phyloP scores from a whole-genome alignment of 2,329 filamentous ascomycete genomes.

The Neurospora sp. region DNA sequence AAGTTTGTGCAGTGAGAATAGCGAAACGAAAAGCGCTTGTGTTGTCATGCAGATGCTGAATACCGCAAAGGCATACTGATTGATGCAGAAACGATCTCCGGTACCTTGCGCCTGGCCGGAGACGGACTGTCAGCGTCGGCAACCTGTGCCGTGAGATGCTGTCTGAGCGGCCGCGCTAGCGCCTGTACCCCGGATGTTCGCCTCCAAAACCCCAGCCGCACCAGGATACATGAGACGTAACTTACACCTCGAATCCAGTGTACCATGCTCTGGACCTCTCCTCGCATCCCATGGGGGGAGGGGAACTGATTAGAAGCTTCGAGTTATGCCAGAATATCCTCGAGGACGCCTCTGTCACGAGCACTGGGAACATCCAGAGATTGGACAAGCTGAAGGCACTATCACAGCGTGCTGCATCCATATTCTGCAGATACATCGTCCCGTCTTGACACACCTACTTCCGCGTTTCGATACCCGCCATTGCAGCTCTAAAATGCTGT shows the following conservation, averaged over 20 bases:
- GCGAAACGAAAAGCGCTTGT: constrained; percentile 3
- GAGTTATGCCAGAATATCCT: neutral
- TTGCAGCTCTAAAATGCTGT: neutral
- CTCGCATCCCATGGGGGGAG: neutral
- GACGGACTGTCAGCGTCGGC: constrained; percentile 1
- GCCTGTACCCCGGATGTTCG: constrained; percentile 11
- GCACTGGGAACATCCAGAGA: neutral
- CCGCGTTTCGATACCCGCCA: neutral
- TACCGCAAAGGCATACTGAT: neutral
- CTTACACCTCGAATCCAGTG: neutral
- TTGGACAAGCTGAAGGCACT: neutral
- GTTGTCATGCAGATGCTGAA: constrained; percentile 10
- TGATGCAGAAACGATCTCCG: neutral
- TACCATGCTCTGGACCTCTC: neutral
- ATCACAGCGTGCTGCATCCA: neutral
- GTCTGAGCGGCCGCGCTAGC: constrained; percentile 12
- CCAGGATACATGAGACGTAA: constrained; percentile 17
- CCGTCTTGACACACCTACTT: neutral
- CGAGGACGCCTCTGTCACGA: neutral
- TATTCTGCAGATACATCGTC: neutral
- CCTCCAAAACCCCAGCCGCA: constrained; percentile 18
- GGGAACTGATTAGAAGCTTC: neutral
- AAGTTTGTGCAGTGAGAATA: constrained; percentile 3
- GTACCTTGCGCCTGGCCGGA: neutral
- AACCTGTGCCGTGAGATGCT: constrained; percentile 10